Evolutionary conservation across 768 basidiomycete genomes (phyloP).

Genomic region (Leucogyrophana mollusca): DNA sequence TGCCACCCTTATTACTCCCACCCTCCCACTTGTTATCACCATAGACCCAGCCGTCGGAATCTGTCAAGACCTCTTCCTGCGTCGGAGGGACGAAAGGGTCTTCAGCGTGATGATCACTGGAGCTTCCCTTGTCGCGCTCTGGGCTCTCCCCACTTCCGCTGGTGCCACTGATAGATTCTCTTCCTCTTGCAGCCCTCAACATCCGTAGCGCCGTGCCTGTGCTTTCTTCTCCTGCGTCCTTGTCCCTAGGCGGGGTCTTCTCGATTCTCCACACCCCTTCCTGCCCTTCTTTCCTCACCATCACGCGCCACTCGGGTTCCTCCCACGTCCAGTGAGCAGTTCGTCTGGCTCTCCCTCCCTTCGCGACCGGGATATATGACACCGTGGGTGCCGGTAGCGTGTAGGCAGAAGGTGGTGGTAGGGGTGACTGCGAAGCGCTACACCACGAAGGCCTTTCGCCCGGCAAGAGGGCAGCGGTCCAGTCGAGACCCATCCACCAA

Average conservation of each 20-base stretch:
- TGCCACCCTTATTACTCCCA: slow-evolving; percentile 69
- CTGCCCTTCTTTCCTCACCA: slow-evolving; percentile 57
- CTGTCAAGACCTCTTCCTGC: slow-evolving; percentile 59
- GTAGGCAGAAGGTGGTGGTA: slow-evolving; percentile 71
- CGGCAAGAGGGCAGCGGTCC: slow-evolving; percentile 90
- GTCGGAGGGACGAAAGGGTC: slow-evolving; percentile 28
- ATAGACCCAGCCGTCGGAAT: slow-evolving; percentile 90
- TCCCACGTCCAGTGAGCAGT: slow-evolving; percentile 88
- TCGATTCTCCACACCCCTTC: slow-evolving; percentile 53
- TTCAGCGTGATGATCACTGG: slow-evolving; percentile 23
- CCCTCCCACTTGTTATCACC: slow-evolving; percentile 96
- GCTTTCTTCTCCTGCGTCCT: slow-evolving; percentile 43
- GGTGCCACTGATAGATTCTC: slow-evolving; percentile 28
- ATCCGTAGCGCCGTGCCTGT: slow-evolving; percentile 39
- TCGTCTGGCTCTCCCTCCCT: slow-evolving; percentile 56
- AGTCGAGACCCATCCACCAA: slow-evolving; percentile 98
- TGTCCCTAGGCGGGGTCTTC: slow-evolving; percentile 52
- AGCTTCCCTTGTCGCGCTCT: slow-evolving; percentile 19
- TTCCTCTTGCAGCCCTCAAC: slow-evolving; percentile 53
- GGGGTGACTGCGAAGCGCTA: slow-evolving; percentile 51
- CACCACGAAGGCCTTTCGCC: slow-evolving; percentile 91
- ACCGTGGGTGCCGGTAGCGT: slow-evolving; percentile 62
- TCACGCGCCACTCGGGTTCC: slow-evolving; percentile 86
- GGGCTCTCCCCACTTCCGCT: slow-evolving; percentile 15
- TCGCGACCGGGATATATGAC: slow-evolving; percentile 50